Evolutionary conservation across 2,329 filamentous ascomycete species (phyloP), one percentile per base, ranked within the genome.

Genomic region (Fusarium dimerum): DNA sequence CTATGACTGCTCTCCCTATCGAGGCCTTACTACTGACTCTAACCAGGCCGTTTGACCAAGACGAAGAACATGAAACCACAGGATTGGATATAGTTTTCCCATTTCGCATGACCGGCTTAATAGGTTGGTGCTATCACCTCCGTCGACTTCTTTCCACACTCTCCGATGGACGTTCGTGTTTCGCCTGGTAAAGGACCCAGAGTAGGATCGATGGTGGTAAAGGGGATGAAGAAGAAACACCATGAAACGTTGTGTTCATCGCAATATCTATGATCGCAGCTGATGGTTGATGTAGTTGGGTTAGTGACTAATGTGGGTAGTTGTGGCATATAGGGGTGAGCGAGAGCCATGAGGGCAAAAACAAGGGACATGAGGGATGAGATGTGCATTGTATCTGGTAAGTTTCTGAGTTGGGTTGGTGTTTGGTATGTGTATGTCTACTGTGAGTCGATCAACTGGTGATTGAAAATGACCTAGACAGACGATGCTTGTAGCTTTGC

Each of bases 181-280:
- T 74, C 73, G 3, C 72, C 74, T 4, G 73, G 73, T 13, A 72
- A 46, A 6, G 68, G 67, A 1, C 72, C 73, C 6, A 60, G 56
- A 2, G 59, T 63, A 16, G 61, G 51, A 45, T 75, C 65, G 52
- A 65, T 73, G n/a, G 62, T 61, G 7, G 70, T 74, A 42, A 73
- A 56, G 15, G 72, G 73, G 20, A 61, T 65, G 66, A 72, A 76
- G 60, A 67, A 72, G 55, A 72, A 68, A 60, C 74, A 76, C 66
- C 69, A 76, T 3, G 67, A 67, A 4, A 63, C 65, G 13, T 59
- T 54, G 15, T 64, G 60, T 40, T 69, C 67, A 54, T 71, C 68
- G 63, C 73, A 74, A 60, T 72, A 73, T 20, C 57, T 54, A 56
- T 69, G 64, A 48, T 71, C 64, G 63, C 73, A 75, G 45, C 63